Conservation (phyloP, 257 asterid genomes). For the Eustoma russellianum region DNA sequence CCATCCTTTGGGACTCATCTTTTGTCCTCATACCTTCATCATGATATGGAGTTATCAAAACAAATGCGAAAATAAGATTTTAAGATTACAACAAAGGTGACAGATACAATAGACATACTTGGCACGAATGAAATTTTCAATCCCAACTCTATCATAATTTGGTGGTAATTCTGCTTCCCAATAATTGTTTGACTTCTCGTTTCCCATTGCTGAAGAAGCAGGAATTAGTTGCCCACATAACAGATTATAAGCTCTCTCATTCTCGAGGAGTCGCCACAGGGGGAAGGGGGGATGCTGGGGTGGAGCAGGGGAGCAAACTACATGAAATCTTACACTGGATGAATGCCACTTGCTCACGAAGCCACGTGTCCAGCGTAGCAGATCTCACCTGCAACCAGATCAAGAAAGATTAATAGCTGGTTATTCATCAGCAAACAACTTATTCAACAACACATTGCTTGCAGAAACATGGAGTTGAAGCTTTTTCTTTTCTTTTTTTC, state of each 20-base stretch:
- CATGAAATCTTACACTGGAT: constrained; percentile 66
- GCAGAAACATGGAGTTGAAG: too few species aligned
- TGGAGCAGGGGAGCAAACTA: constrained; percentile 10
- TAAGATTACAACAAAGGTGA: constrained; percentile 1
- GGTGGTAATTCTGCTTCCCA: constrained; percentile 99
- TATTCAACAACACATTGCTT: too few species aligned
- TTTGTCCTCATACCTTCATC: constrained; percentile 84
- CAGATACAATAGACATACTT: constrained; percentile 44
- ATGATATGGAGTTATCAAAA: constrained; percentile 12
- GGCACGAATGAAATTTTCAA: constrained; percentile 98
- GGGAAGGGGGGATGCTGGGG: too few species aligned
- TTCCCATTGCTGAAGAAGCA: constrained; percentile 79
- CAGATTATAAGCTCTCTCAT: background rate
- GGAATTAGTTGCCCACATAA: constrained; percentile 3
- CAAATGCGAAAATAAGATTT: constrained; percentile 1
- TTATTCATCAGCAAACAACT: too few species aligned
- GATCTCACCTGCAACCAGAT: constrained; percentile 75
- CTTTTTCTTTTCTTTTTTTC: too few species aligned
- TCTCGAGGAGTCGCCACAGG: constrained; percentile 1
- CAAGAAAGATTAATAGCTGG: too few species aligned
- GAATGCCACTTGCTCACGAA: constrained; percentile 97
- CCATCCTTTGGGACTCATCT: too few species aligned
- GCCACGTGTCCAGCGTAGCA: constrained; percentile 99
- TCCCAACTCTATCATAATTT: constrained; percentile 97
- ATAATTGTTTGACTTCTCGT: constrained; percentile 85